Conservation (phyloP, 202 grass and related monocot genomes). For the Schoenoplectus tabernaemontani region DNA sequence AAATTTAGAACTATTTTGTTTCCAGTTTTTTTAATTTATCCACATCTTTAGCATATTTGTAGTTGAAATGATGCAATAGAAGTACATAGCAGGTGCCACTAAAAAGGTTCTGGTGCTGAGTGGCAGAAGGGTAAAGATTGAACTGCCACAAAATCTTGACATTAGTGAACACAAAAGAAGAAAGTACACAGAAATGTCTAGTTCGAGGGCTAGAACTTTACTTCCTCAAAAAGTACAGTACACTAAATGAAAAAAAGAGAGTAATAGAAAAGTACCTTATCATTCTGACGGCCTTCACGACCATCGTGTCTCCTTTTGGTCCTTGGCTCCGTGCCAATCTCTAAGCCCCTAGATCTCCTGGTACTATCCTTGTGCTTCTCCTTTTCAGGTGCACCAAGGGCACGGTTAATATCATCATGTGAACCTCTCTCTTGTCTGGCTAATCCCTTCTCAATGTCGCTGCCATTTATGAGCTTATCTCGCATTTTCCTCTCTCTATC, state of each 20-base stretch:
- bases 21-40: not conserved
- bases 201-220: not conserved
- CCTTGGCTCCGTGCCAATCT: slow-evolving; percentile 36
- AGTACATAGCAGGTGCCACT: not conserved
- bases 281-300: slow-evolving; percentile 38
- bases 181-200: not conserved
- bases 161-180: not conserved
- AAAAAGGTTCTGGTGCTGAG: not conserved
- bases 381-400: slow-evolving; percentile 52
- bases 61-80: not conserved
- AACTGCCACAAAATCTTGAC: not conserved
- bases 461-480: slow-evolving; percentile 44
- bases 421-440: slow-evolving; percentile 63
- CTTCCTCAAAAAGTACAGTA: not conserved
- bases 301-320: slow-evolving; percentile 79
- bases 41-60: not conserved
- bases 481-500: slow-evolving; percentile 29
- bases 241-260: not conserved
- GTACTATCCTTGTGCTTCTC: slow-evolving; percentile 67
- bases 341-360: slow-evolving; percentile 60
- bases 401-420: slow-evolving; percentile 42
- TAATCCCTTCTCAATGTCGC: slow-evolving; percentile 41
- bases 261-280: slow-evolving; percentile 63
- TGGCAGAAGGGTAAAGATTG: not conserved
- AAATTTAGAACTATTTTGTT: not conserved